Evolutionary conservation across 2,329 filamentous ascomycete genomes (phyloP).

Genomic region (Fusarium protoensiforme): DNA sequence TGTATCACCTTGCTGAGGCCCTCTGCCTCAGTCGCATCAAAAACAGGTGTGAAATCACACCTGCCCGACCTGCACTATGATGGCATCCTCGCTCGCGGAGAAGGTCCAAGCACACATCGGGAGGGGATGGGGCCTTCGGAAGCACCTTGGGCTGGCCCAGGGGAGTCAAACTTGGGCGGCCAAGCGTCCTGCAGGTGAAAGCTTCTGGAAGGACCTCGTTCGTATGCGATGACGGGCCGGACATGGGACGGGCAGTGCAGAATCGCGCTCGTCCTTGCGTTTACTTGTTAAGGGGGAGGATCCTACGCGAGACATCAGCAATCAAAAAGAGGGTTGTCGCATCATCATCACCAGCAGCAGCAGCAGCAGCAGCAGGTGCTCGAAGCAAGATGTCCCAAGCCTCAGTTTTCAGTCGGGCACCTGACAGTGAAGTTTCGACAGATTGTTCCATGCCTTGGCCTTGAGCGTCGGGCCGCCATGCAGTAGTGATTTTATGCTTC

Average conservation of each 20-base stretch:
- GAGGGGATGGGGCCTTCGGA: slow-evolving; percentile 11
- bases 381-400: slow-evolving; percentile 22
- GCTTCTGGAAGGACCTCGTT: slow-evolving; percentile 39
- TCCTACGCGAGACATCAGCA: slow-evolving; percentile 32
- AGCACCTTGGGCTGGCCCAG: slow-evolving; percentile 16
- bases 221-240: slow-evolving; percentile 24
- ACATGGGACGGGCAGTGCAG: slow-evolving; percentile 26
- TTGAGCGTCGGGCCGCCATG: slow-evolving; percentile 30
- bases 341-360: slow-evolving; percentile 25
- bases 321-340: slow-evolving; percentile 39
- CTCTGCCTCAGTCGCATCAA: slow-evolving; percentile 19
- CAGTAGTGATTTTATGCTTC: slow-evolving; percentile 36
- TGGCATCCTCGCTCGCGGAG: slow-evolving; percentile 4
- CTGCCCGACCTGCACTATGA: slow-evolving; percentile 15
- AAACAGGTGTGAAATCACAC: slow-evolving; percentile 17
- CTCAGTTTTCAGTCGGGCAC: slow-evolving; percentile 27
- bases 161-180: slow-evolving; percentile 29
- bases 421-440: slow-evolving; percentile 35
- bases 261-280: slow-evolving; percentile 7
- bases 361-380: slow-evolving; percentile 24
- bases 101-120: slow-evolving; percentile 15
- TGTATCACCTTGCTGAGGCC: slow-evolving; percentile 32
- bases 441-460: slow-evolving; percentile 35
- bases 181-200: slow-evolving; percentile 29
- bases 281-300: slow-evolving; percentile 28